Percentiles rank a stretch among this genome's conserved stretches.
These are phyloP conservation scores for Mucor saturninus DNA, from an alignment of 371 early-diverging fungal species.

Conservation along the genomic window DNA sequence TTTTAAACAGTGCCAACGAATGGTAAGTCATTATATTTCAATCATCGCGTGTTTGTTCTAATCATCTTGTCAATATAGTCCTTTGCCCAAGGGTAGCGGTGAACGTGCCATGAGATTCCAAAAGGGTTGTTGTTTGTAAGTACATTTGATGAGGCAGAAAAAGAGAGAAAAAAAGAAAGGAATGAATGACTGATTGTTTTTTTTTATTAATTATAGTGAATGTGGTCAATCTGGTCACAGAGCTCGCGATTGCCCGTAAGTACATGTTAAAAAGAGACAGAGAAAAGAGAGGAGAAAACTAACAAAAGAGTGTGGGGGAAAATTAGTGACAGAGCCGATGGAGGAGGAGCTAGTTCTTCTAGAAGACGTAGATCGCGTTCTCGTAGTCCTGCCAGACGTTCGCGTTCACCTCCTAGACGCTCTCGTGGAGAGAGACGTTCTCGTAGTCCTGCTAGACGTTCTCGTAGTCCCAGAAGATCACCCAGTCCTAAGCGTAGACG, in stretches of 20 bases:
- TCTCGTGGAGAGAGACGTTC: slow-evolving; percentile 28
- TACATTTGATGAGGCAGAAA: neutral
- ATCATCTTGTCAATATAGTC: slow-evolving; percentile 13
- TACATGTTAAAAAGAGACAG: neutral
- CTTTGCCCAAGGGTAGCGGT: slow-evolving; percentile 49
- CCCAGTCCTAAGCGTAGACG: slow-evolving; percentile 29
- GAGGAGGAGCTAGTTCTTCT: slow-evolving; percentile 17
- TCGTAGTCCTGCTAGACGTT: slow-evolving; percentile 29
- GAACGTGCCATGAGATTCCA: slow-evolving; percentile 51
- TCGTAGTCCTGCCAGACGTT: slow-evolving; percentile 38
- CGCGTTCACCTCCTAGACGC: slow-evolving; percentile 43
- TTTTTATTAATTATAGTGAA: slow-evolving; percentile 25
- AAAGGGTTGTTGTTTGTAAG: slow-evolving; percentile 52
- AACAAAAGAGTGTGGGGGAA: neutral
- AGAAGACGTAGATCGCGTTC: slow-evolving; percentile 26
- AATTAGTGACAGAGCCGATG: slow-evolving; percentile 5
- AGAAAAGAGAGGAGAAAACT: neutral
- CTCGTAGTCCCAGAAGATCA: slow-evolving; percentile 35
- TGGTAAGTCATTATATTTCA: slow-evolving; percentile 28
- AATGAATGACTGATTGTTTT: neutral
- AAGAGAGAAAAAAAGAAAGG: neutral
- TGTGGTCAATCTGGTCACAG: slow-evolving; percentile 48
- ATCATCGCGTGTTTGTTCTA: too few relatives aligned
- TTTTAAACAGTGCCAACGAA: slow-evolving; percentile 37
- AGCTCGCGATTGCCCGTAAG: slow-evolving; percentile 50